Base-by-base conservation (phyloP, 1,284 basidiomycete genomes). In the Coriolopsis trogii region DNA sequence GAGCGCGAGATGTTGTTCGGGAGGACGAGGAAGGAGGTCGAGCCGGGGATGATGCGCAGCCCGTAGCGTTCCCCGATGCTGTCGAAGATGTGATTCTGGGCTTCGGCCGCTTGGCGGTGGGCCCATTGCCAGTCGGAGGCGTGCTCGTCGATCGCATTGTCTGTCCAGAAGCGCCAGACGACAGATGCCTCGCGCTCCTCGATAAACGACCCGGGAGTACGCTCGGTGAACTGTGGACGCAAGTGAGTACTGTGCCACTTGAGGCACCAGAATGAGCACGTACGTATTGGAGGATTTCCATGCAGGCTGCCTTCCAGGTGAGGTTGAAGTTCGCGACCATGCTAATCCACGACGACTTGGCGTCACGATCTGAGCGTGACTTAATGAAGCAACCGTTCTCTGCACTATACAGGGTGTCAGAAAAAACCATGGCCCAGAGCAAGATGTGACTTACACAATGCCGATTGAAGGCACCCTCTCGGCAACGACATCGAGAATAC, bases 1-100 rank as follows among this genome's bases (percentile, higher is more conserved):
- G 86, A 88, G 7, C 92, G 81, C 10, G 88, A 91, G 57, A 91
- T 84, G 62, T 91, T 89, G 70, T 88, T 90, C 2, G 92, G 92
- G 9, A 93, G 75, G 39, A 95, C 85, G 39, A 93, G 82, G 80
- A 95, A 93, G 39, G 80, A 82, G 66, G 85, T 89, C 49, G 79
- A 73, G 2, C 87, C 87, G 0, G 90, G 90, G 49, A 91, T 87
- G 63, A 92, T 91, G 34, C 90, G 84, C 12, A 93, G 72, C 2
- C 88, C 86, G 63, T 89, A 91, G 0, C 87, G 82, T 64, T 91
- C 89, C 26, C 90, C 90, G 24, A 91, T 79, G 80, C 80, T 83
- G 67, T 91, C 91, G 67, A 90, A 93, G 58, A 95, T 91, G 65
- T 94, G 88, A 68, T 94, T 94, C 69, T 94, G 91, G 21, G 91